Percentiles rank a stretch among this genome's conserved stretches.
phyloP scores from a whole-genome alignment of 208 protist genomes.

The Crithidia thermophila region DNA sequence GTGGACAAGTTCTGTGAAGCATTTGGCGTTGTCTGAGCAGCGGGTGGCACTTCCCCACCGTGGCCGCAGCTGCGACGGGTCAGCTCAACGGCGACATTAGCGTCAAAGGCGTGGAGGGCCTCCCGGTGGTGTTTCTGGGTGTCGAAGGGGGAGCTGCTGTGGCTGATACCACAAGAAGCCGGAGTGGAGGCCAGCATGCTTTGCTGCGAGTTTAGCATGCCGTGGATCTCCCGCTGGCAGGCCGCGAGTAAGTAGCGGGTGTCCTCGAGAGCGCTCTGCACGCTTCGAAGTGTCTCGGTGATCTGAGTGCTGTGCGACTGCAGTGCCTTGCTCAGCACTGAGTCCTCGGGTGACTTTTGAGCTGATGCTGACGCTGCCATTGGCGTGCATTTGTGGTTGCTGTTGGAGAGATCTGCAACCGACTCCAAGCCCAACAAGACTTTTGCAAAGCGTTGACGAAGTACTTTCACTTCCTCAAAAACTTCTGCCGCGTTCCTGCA shows the following conservation, averaged over 20 bases:
- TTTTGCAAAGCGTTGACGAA: too few species aligned
- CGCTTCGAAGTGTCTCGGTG: neutral
- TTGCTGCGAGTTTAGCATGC: neutral
- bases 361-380: neutral
- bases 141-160: conserved; percentile 12
- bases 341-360: neutral
- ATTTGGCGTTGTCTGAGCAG: neutral
- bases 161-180: conserved; percentile 14
- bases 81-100: conserved; percentile 4
- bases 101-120: neutral
- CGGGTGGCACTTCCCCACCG: too few species aligned
- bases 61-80: neutral
- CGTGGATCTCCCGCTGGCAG: conserved; percentile 4
- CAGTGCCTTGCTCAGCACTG: neutral
- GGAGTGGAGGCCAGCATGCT: neutral
- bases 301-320: neutral
- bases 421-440: too few species aligned
- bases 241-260: conserved; percentile 3
- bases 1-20: too few species aligned
- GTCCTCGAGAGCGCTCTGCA: conserved; percentile 17
- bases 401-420: too few species aligned
- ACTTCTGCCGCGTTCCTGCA: too few species aligned
- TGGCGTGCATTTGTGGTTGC: too few species aligned
- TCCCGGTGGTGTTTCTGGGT: neutral
- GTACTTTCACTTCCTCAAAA: too few species aligned